Base-by-base conservation (phyloP, 305 asterid species). In the Fraxinus greggii region DNA sequence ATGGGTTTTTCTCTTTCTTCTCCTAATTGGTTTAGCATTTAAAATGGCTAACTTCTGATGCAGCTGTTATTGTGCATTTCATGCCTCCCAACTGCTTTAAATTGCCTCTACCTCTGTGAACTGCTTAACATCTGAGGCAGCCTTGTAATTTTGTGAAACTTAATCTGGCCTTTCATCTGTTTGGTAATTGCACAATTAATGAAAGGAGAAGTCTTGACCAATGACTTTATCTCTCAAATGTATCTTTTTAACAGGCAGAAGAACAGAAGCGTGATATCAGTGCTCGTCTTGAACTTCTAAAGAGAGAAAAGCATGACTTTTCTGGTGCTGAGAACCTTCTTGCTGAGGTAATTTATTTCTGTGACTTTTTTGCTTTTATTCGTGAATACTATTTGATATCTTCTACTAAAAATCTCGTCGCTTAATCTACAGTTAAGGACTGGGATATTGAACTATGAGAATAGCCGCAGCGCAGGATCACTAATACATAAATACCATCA, bases 241-340 rank as follows among this genome's bases (percentile, higher is more conserved):
- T 59, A 82, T 85, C 32, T 78, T 81, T 79, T 81, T 79, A 32
- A 81, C 73, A 94, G 98, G 92, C 92, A 3, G 95, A 93, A 86
- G 92, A 92, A 81, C 92, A 87, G 74, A 90, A 88, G 24, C 70
- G 59, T 33, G 56, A 83, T 59, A 75, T 90, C 67, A 80, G 80
- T 87, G 89, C 86, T 72, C 94, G 86, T 35, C 82, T 92, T 79
- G 95, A 91, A 84, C 86, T 83, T 81, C 90, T 92, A 85, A 88
- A 88, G 93, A 89, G 90, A 85, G 84, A 86, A 80, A 89, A 80
- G 78, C 90, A 84, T 76, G 89, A 91, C 85, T 81, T 88, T 79
- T 88, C 90, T 23, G 92, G 88, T 78, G 92, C 90, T 78, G 84
- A 83, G 63, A 83, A 86, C 77, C 77, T 86, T 82, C 83, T 82